A percentile compares a stretch with the other conserved stretches of the same genome.
Conservation (phyloP, 2,329 filamentous ascomycete genomes). For the Aureobasidium sp. region DNA sequence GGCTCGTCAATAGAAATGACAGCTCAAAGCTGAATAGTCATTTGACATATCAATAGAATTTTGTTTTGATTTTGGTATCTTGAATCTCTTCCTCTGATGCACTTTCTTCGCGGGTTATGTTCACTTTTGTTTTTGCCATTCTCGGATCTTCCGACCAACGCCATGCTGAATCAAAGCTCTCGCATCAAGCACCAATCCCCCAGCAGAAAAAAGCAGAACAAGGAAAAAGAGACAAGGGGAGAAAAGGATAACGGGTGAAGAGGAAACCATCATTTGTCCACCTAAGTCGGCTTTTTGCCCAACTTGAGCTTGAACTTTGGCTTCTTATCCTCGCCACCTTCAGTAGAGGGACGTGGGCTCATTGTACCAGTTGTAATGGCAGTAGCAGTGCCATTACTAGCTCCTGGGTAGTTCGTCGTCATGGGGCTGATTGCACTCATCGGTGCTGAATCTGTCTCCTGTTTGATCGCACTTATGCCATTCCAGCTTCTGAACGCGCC, state of each 20-base stretch:
- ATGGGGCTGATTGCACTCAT: slow-evolving; percentile 7
- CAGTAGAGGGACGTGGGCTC: not conserved
- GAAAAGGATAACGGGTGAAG: not conserved
- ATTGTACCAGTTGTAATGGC: slow-evolving; percentile 3
- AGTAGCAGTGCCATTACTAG: not conserved
- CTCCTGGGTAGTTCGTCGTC: slow-evolving; percentile 6
- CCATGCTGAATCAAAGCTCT: slow-evolving; percentile 12
- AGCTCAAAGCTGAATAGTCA: not conserved
- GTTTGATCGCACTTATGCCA: not conserved
- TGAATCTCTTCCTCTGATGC: too few relatives aligned
- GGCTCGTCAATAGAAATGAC: too few relatives aligned
- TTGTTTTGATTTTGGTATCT: not conserved
- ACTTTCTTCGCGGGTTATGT: not conserved
- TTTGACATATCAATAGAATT: not conserved
- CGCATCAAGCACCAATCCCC: not conserved
- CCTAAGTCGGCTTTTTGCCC: slow-evolving; percentile 15
- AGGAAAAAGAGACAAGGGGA: not conserved
- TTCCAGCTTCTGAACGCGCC: slow-evolving; percentile 6
- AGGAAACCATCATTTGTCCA: not conserved
- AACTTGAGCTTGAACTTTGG: slow-evolving; percentile 17
- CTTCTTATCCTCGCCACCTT: slow-evolving; percentile 15
- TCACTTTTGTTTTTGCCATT: not conserved
- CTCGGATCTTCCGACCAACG: not conserved
- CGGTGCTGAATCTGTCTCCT: not conserved
- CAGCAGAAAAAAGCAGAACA: not conserved